A percentile compares a stretch with the other conserved stretches of the same genome.
These are phyloP conservation scores for Penicillium sp. DNA, from an alignment of 2,329 filamentous ascomycete species.

Conservation along the genomic window DNA sequence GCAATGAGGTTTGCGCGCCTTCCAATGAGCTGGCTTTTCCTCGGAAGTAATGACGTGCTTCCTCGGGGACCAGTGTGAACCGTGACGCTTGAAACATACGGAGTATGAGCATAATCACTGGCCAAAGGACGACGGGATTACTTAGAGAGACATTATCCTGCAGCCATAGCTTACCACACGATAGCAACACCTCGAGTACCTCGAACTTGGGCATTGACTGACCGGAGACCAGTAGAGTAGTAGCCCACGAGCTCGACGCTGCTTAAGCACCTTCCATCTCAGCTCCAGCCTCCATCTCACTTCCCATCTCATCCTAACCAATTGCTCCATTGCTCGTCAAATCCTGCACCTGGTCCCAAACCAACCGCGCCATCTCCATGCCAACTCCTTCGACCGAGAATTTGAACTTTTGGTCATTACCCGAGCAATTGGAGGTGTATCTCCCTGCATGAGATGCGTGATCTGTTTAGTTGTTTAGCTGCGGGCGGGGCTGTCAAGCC, in stretches of 20 bases:
- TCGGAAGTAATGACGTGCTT: conserved; percentile 17
- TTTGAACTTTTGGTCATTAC: neutral
- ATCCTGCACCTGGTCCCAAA: neutral
- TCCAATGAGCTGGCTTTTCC: neutral
- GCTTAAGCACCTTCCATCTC: neutral
- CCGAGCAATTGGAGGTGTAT: conserved; percentile 1
- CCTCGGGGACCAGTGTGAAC: conserved; percentile 9
- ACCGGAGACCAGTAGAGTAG: neutral
- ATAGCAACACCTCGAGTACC: neutral
- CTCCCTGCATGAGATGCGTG: conserved; percentile 21
- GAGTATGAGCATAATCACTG: too few species aligned
- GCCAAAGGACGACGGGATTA: too few species aligned
- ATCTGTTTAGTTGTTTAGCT: conserved; percentile 23
- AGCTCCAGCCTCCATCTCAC: neutral
- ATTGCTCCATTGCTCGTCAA: neutral
- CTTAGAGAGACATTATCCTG: neutral
- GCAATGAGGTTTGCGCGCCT: conserved; percentile 11
- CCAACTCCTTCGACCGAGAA: neutral
- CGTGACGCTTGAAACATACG: neutral
- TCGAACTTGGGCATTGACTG: neutral
- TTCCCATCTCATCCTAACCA: neutral
- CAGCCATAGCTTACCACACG: neutral
- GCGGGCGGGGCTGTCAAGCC: conserved; percentile 24
- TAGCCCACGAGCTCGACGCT: neutral
- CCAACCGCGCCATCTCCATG: neutral